Conservation (phyloP, 2,329 filamentous ascomycete genomes). For the Cryoendolithus antarcticus region DNA sequence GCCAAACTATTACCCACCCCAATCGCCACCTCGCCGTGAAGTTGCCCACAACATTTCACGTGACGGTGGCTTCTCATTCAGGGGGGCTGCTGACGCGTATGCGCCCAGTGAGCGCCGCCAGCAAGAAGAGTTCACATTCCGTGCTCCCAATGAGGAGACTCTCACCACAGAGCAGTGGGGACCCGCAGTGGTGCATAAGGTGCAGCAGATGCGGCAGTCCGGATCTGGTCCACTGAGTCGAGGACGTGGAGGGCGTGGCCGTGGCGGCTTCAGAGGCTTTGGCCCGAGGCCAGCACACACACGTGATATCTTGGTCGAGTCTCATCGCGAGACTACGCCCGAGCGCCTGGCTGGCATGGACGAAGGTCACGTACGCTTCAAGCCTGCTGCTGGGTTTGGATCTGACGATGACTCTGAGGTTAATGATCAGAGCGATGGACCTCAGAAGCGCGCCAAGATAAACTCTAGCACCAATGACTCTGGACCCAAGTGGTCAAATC, state of each 20-base stretch:
- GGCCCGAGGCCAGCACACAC: slow-evolving; percentile 27
- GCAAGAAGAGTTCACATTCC: slow-evolving; percentile 4
- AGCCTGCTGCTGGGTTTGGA: slow-evolving; percentile 29
- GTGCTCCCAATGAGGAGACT: slow-evolving; percentile 2
- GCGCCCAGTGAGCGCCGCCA: slow-evolving; percentile 1
- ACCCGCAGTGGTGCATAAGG: slow-evolving; percentile 2
- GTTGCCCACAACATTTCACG: background rate
- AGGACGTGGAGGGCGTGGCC: slow-evolving; percentile 1
- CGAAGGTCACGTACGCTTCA: slow-evolving; percentile 29
- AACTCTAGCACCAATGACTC: slow-evolving; percentile 6
- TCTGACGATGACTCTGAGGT: slow-evolving; percentile 23
- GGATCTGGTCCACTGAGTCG: slow-evolving; percentile 1
- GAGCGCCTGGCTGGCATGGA: slow-evolving; percentile 35
- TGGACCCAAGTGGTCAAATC: slow-evolving; percentile 81
- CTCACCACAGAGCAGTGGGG: background rate
- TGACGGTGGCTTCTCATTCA: slow-evolving; percentile 3
- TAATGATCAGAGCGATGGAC: slow-evolving; percentile 8
- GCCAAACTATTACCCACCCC: slow-evolving; percentile 2
- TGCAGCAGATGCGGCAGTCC: slow-evolving; percentile 2
- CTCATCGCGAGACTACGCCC: slow-evolving; percentile 26
- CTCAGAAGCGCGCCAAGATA: slow-evolving; percentile 20
- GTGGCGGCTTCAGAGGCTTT: slow-evolving; percentile 7
- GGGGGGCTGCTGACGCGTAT: slow-evolving; percentile 3
- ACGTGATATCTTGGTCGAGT: slow-evolving; percentile 31
- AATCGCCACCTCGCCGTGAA: background rate